A percentile compares a stretch with the other conserved stretches of the same genome.
Evolutionary conservation across 306 rosid genomes (phyloP).

Genomic region (Fragaria vesca): DNA sequence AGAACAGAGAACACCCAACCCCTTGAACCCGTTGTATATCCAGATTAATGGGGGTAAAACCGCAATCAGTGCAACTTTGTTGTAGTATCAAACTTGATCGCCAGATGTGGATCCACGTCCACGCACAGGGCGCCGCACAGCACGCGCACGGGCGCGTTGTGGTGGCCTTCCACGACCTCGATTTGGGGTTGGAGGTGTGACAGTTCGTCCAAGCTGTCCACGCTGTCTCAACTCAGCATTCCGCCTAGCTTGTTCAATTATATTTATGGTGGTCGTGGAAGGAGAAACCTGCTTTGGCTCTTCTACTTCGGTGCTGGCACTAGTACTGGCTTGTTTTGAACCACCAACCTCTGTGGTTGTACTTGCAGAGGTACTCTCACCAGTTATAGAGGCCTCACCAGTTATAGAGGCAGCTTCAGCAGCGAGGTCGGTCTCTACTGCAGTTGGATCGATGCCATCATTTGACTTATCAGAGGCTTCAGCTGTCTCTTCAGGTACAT

Average conservation of each 20-base stretch:
- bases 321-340: slow-evolving; percentile 39
- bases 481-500: slow-evolving; percentile 61
- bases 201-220: slow-evolving; percentile 22
- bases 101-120: slow-evolving; percentile 61
- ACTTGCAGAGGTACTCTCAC: slow-evolving; percentile 36
- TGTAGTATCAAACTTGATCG: slow-evolving; percentile 31
- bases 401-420: slow-evolving; percentile 41
- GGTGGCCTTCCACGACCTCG: slow-evolving; percentile 68
- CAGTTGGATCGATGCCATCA: slow-evolving; percentile 49
- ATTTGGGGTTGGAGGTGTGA: neutral
- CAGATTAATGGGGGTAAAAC: neutral
- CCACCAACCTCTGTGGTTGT: slow-evolving; percentile 39
- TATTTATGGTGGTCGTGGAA: slow-evolving; percentile 56
- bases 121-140: slow-evolving; percentile 34
- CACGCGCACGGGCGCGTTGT: slow-evolving; percentile 58
- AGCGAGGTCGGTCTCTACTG: slow-evolving; percentile 53
- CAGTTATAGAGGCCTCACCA: slow-evolving; percentile 32
- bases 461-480: slow-evolving; percentile 69
- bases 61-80: too few relatives aligned
- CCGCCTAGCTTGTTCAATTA: slow-evolving; percentile 62
- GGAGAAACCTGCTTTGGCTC: slow-evolving; percentile 58
- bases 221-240: slow-evolving; percentile 67
- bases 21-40: neutral
- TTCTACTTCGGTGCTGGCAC: slow-evolving; percentile 39
- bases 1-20: neutral